Evolutionary conservation across 2,329 filamentous ascomycete species (phyloP), one percentile per base, ranked within the genome.

Genomic region (Colletotrichum sp.): DNA sequence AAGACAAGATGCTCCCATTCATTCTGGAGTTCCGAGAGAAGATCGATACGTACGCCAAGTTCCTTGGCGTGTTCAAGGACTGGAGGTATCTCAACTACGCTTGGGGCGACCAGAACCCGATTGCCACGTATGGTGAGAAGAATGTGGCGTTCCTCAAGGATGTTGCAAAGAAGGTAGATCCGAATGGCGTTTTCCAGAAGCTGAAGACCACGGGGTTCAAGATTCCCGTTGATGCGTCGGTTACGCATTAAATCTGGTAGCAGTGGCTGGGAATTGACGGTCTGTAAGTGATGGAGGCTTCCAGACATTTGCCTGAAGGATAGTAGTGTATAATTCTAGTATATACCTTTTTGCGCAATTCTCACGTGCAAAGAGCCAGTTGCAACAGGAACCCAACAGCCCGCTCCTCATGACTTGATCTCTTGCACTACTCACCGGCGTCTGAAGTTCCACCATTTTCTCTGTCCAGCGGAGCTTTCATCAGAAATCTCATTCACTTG

Each of bases 21-120:
- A 86, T 88, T 16, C 81, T 94, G 31, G 91, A 94, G 2, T 94
- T 92, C 82, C 84, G 83, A 11, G 92, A 94, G 80, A 87, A 89
- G 2, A 84, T 93, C 27, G 76, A 78, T 12, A 72, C 73, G 2
- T 79, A 79, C 11, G 77, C 82, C 11, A 76, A 74, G 29, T 66
- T 80, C 57, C 72, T 82, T 27, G 80, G 79, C 13, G 72, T 78
- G 2, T 78, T 81, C 74, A 78, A 80, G 63, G 76, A 84, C 29
- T 85, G 81, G 78, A 78, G 82, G 33, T 88, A 85, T 68, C 80
- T 87, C 55, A 87, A 88, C 77, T 88, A 88, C 65, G 85, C 85
- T 1, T 79, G 81, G 43, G 76, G 76, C 5, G 79, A 80, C 57
- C 84, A 88, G 77, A 76, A 84, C 47, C 83, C 85, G 1, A 78